phyloP scores from a whole-genome alignment of 106 monocot genomes.

The Allium sativum region DNA sequence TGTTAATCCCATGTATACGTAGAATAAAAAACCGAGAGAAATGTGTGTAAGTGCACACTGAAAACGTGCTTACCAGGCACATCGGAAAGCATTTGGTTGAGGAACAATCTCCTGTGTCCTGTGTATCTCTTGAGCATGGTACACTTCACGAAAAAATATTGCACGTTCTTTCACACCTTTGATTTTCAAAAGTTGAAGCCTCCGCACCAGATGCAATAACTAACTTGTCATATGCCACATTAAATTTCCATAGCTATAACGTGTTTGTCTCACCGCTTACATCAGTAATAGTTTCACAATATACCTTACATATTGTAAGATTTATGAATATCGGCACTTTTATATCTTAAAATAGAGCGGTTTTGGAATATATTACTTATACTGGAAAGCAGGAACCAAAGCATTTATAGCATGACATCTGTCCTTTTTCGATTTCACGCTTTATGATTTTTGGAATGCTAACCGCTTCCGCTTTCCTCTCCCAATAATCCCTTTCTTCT shows the following conservation, averaged over 20 bases:
- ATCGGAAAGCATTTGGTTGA: constrained; percentile 93
- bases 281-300: constrained; percentile 68
- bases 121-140: constrained; percentile 89
- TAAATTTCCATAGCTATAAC: constrained; percentile 70
- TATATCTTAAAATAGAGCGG: too few relatives aligned
- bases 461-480: too few relatives aligned
- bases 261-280: constrained; percentile 8
- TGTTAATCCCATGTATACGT: too few relatives aligned
- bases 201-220: constrained; percentile 83
- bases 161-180: constrained; percentile 81
- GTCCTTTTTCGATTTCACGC: too few relatives aligned
- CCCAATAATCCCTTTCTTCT: too few relatives aligned
- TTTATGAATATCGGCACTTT: too few relatives aligned
- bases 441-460: too few relatives aligned
- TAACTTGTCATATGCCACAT: constrained; percentile 84
- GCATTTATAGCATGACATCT: too few relatives aligned
- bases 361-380: too few relatives aligned
- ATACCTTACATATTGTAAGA: constrained; percentile 26
- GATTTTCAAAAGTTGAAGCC: constrained; percentile 81
- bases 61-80: constrained; percentile 41
- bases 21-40: too few relatives aligned
- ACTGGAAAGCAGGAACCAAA: too few relatives aligned
- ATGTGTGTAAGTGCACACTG: too few relatives aligned
- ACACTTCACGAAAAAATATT: constrained; percentile 79
- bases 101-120: constrained; percentile 70